These are phyloP conservation scores for Solanum aculeatissimum DNA, from an alignment of 305 asterid species.

Conservation along the genomic window DNA sequence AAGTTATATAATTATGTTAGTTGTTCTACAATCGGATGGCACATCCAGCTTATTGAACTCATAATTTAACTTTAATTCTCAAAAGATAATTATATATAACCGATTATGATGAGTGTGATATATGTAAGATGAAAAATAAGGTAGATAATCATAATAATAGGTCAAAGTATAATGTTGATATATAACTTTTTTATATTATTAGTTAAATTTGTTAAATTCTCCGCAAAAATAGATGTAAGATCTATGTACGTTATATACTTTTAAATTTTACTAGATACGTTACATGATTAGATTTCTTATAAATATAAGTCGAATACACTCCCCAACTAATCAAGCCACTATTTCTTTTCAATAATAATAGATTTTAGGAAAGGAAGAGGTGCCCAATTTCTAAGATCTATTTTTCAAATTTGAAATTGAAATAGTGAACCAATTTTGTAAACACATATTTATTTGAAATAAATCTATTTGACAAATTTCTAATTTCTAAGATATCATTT, in stretches of 20 bases:
- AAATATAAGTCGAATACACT: accelerated
- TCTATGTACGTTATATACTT: too few species aligned
- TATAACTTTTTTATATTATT: not conserved
- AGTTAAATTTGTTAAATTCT: too few species aligned
- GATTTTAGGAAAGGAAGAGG: not conserved
- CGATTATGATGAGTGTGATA: not conserved
- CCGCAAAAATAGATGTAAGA: too few species aligned
- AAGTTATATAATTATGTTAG: not conserved
- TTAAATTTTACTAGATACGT: too few species aligned
- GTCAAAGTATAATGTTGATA: not conserved
- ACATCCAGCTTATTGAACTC: not conserved
- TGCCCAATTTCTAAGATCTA: not conserved
- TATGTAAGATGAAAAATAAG: not conserved
- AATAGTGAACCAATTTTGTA: not conserved
- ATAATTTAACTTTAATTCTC: not conserved
- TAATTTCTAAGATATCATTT: too few species aligned
- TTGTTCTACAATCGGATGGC: not conserved
- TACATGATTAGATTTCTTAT: not conserved
- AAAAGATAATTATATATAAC: not conserved
- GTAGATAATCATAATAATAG: not conserved
- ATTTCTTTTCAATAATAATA: not conserved
- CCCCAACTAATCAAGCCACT: not conserved
- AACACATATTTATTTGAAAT: too few species aligned
- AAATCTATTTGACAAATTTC: too few species aligned
- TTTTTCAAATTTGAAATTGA: not conserved